These are phyloP conservation scores for Tephrocybe sp. DNA, from an alignment of 768 basidiomycete species.

Conservation along the genomic window DNA sequence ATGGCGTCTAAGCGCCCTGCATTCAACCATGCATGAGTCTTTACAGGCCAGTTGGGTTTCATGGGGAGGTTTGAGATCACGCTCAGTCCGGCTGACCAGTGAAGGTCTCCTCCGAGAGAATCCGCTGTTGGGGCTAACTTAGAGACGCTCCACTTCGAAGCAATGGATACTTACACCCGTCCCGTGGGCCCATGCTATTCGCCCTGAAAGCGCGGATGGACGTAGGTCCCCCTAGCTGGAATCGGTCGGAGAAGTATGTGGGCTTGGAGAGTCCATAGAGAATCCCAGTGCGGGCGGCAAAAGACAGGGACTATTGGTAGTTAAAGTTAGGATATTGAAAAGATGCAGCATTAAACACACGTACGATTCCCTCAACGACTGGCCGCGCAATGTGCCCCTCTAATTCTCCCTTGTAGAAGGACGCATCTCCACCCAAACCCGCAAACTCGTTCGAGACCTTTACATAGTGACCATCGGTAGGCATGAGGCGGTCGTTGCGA, in stretches of 20 bases:
- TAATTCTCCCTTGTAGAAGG: constrained; percentile 72
- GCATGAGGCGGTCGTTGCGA: constrained; percentile 66
- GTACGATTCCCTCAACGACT: constrained; percentile 57
- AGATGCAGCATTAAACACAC: constrained; percentile 22
- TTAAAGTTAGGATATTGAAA: not conserved
- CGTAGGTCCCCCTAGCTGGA: constrained; percentile 91
- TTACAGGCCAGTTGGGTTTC: constrained; percentile 83
- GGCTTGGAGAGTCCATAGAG: constrained; percentile 58
- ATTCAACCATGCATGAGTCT: constrained; percentile 79
- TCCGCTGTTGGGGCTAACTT: constrained; percentile 52
- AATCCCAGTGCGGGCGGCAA: constrained; percentile 71
- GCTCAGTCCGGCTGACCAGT: constrained; percentile 77
- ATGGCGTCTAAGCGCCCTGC: constrained; percentile 71
- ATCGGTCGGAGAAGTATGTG: constrained; percentile 78
- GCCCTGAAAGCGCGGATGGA: constrained; percentile 77
- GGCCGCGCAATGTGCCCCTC: constrained; percentile 64
- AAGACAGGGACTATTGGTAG: constrained; percentile 62
- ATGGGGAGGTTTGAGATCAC: constrained; percentile 72
- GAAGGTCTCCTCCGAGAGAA: constrained; percentile 80
- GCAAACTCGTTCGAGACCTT: constrained; percentile 72
- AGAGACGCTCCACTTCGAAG: not conserved
- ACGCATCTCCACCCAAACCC: constrained; percentile 79
- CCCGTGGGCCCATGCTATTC: constrained; percentile 77
- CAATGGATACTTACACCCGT: constrained; percentile 52
- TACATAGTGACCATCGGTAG: constrained; percentile 60